phyloP scores from a whole-genome alignment of 2,329 filamentous ascomycete species.

The Trichophyton simii region DNA sequence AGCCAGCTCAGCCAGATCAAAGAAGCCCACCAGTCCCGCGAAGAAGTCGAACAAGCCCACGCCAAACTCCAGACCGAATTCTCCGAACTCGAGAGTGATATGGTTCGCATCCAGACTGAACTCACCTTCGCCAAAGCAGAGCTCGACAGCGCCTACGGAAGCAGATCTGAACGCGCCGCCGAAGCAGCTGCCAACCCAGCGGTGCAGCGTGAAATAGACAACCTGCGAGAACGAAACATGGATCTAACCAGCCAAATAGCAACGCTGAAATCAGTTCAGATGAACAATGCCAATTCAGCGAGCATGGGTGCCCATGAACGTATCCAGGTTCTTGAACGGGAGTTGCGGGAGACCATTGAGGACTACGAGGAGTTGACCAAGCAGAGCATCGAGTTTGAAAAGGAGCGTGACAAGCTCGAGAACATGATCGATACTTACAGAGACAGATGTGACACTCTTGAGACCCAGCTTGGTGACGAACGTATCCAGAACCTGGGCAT shows the following conservation, averaged over 20 bases:
- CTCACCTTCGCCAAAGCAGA: conserved; percentile 84
- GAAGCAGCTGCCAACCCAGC: conserved; percentile 48
- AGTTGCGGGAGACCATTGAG: conserved; percentile 53
- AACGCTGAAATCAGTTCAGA: conserved; percentile 24
- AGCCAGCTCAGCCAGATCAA: conserved; percentile 15
- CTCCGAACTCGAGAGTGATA: conserved; percentile 46
- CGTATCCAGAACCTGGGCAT: conserved; percentile 53
- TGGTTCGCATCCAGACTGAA: conserved; percentile 58
- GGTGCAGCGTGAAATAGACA: conserved; percentile 48
- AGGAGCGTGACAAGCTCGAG: conserved; percentile 55
- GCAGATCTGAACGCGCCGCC: conserved; percentile 55
- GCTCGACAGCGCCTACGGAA: conserved; percentile 86
- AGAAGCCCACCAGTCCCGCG: conserved; percentile 20
- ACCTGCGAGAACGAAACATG: conserved; percentile 38
- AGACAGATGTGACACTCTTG: conserved; percentile 51
- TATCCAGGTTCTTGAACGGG: conserved; percentile 47
- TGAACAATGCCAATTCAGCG: conserved; percentile 15
- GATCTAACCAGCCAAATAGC: conserved; percentile 38
- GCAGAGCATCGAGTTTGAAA: conserved; percentile 57
- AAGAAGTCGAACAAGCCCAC: conserved; percentile 27
- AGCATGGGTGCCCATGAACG: conserved; percentile 32
- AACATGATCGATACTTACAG: conserved; percentile 49
- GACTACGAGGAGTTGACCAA: conserved; percentile 61
- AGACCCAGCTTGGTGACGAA: conserved; percentile 54
- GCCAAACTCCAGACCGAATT: conserved; percentile 38